These are phyloP conservation scores for Cadophora sp. DNA, from an alignment of 2,329 filamentous ascomycete species.

Conservation along the genomic window DNA sequence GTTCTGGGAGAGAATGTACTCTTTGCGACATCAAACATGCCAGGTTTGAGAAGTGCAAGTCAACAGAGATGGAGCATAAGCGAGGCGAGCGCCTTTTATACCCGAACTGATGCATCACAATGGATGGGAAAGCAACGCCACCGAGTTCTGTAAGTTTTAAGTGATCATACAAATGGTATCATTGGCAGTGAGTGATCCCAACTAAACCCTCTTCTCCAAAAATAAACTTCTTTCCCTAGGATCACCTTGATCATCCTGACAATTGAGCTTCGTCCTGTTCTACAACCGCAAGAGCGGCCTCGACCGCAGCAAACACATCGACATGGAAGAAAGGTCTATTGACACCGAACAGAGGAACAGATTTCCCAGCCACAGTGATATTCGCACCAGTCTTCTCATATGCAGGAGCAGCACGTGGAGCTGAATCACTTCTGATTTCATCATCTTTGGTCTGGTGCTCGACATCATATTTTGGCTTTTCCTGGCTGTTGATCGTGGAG, in stretches of 20 bases:
- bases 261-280: constrained; percentile 56
- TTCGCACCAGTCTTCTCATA: constrained; percentile 10
- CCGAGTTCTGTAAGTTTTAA: no score
- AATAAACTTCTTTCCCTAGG: no score
- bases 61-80: no score
- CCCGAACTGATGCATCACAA: no score
- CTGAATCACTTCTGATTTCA: constrained; percentile 30
- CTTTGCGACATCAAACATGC: no score
- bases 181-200: no score
- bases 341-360: constrained; percentile 78
- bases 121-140: no score
- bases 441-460: constrained; percentile 51
- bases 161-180: no score
- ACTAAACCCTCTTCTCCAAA: no score
- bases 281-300: constrained; percentile 84
- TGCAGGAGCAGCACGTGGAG: constrained; percentile 40
- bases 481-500: constrained; percentile 73
- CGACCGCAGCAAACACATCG: constrained; percentile 86
- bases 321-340: constrained; percentile 94
- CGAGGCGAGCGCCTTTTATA: no score
- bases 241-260: not conserved
- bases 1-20: no score
- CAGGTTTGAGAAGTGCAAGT: no score
- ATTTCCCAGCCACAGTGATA: constrained; percentile 40
- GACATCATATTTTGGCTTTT: constrained; percentile 61